Evolutionary conservation across 345 rosid species (phyloP).

Genomic region (Theobroma cacao): DNA sequence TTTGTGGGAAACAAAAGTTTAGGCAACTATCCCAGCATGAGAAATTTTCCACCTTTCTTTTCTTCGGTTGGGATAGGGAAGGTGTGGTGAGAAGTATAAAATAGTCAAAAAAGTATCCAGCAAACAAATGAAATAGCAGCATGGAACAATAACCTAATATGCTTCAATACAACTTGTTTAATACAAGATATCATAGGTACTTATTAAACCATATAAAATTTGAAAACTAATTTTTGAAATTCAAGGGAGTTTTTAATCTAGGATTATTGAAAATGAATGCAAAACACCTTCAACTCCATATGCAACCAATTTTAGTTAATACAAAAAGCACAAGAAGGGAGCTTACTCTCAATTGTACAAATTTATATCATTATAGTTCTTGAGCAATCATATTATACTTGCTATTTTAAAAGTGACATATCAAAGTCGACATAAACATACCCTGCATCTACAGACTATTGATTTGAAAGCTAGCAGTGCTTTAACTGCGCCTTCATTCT

Average conservation of each 20-base stretch:
- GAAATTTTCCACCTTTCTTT: background rate
- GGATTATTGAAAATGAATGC: background rate
- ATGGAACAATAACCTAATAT: background rate
- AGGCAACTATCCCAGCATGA: background rate
- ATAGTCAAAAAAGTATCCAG: background rate
- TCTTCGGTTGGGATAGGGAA: background rate
- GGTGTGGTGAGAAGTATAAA: background rate
- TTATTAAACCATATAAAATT: background rate
- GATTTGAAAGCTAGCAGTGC: background rate
- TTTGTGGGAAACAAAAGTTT: background rate
- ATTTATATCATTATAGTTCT: background rate
- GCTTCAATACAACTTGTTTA: background rate
- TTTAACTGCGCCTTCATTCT: background rate
- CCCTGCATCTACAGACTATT: background rate
- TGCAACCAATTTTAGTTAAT: background rate
- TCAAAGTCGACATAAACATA: background rate
- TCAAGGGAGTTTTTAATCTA: background rate
- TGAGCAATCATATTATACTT: background rate
- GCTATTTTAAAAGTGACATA: background rate
- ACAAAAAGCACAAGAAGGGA: background rate
- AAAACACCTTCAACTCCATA: too few species aligned
- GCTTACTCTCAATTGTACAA: background rate
- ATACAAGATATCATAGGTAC: background rate
- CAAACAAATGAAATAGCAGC: background rate
- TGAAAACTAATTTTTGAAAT: background rate